Evolutionary conservation across 225 moss, liverwort and hornwort species (phyloP).

Genomic region (Sphagnum contortum): DNA sequence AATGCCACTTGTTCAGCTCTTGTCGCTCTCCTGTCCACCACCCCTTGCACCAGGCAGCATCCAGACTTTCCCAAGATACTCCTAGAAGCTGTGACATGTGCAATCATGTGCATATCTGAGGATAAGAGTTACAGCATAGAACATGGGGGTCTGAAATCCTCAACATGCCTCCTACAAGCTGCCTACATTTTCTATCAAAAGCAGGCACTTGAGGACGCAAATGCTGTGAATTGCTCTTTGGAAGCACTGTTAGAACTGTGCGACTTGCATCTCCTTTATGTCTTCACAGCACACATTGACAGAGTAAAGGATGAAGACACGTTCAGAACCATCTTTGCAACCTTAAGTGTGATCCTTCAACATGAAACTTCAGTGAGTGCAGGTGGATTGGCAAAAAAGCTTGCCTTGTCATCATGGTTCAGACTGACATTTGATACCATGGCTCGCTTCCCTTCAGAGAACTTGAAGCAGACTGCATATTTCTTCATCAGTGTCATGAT

Average conservation of each 20-base stretch:
- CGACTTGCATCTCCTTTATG: slow-evolving; percentile 39
- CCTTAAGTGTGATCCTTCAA: slow-evolving; percentile 34
- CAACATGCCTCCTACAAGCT: slow-evolving; percentile 40
- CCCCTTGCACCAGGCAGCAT: slow-evolving; percentile 34
- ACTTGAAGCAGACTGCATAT: slow-evolving; percentile 41
- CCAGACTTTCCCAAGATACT: slow-evolving; percentile 25
- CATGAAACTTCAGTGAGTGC: slow-evolving; percentile 20
- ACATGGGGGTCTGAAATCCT: slow-evolving; percentile 29
- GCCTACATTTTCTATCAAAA: slow-evolving; percentile 32
- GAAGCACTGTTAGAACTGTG: slow-evolving; percentile 44
- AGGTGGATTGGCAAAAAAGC: slow-evolving; percentile 36
- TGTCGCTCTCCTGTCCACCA: slow-evolving; percentile 37
- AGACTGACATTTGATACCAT: slow-evolving; percentile 49
- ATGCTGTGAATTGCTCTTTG: slow-evolving; percentile 7
- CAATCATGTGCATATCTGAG: slow-evolving; percentile 36
- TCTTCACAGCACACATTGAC: slow-evolving; percentile 26
- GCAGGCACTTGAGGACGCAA: slow-evolving; percentile 9
- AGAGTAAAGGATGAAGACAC: slow-evolving; percentile 33
- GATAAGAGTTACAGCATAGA: slow-evolving; percentile 28
- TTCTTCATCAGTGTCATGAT: slow-evolving; percentile 37
- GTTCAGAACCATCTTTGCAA: slow-evolving; percentile 19
- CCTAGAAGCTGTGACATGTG: slow-evolving; percentile 32
- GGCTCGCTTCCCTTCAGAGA: slow-evolving; percentile 45
- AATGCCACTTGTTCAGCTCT: slow-evolving; percentile 51
- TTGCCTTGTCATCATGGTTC: slow-evolving; percentile 44